A percentile compares a stretch with the other conserved stretches of the same genome.
phyloP scores from a whole-genome alignment of 768 basidiomycete species.

The Tubosaeta brunneosetosa region DNA sequence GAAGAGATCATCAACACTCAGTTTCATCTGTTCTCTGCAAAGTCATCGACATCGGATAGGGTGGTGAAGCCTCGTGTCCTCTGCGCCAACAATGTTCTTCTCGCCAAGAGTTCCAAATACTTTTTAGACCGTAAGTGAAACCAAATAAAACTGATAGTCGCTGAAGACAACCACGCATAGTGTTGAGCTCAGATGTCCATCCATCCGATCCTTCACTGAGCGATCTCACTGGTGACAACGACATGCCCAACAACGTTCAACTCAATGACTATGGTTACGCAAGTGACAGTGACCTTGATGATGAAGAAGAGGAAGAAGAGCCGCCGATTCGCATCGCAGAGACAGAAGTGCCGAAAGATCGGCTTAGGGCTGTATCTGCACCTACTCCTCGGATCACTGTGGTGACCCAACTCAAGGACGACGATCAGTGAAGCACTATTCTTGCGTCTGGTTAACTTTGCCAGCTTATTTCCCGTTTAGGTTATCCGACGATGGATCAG shows the following conservation, averaged over 20 bases:
- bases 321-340: neutral
- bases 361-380: neutral
- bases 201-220: conserved; percentile 6
- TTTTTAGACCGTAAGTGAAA: conserved; percentile 21
- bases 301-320: conserved; percentile 22
- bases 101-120: conserved; percentile 23
- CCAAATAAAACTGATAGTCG: accelerated
- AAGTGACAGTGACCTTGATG: conserved; percentile 34
- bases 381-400: neutral
- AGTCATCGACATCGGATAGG: neutral
- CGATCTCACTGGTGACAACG: conserved; percentile 10
- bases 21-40: conserved; percentile 27
- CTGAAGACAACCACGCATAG: neutral
- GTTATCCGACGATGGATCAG: conserved; percentile 9
- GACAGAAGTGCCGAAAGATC: neutral
- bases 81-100: conserved; percentile 27
- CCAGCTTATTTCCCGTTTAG: conserved; percentile 4
- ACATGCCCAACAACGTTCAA: conserved; percentile 1
- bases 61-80: conserved; percentile 20
- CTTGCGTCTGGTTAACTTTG: neutral
- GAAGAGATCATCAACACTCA: conserved; percentile 28
- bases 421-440: conserved; percentile 4
- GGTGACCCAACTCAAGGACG: conserved; percentile 1
- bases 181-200: conserved; percentile 8
- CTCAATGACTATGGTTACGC: conserved; percentile 27